Evolutionary conservation across 768 basidiomycete genomes (phyloP).

Genomic region (Lactarius akahatsu): DNA sequence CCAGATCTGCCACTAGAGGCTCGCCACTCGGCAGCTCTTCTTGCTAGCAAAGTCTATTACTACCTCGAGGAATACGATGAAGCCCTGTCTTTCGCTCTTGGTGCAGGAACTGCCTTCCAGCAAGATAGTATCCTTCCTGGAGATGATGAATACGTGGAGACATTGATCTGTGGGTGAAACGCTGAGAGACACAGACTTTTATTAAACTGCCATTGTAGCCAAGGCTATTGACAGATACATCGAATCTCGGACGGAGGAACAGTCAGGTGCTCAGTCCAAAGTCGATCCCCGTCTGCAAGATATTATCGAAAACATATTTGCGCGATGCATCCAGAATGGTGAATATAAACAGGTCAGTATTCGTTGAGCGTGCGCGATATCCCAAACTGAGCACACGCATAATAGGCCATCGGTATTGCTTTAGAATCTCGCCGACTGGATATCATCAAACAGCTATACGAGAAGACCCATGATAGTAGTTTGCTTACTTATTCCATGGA

Average conservation of each 20-base stretch:
- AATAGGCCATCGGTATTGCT: slow-evolving; percentile 90
- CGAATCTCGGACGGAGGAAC: slow-evolving; percentile 58
- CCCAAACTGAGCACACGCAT: slow-evolving; percentile 17
- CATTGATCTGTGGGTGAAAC: slow-evolving; percentile 77
- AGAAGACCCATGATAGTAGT: slow-evolving; percentile 68
- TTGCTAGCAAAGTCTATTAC: slow-evolving; percentile 98
- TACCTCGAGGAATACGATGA: slow-evolving; percentile 95
- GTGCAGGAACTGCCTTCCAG: slow-evolving; percentile 85
- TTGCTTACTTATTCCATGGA: slow-evolving; percentile 91
- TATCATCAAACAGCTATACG: slow-evolving; percentile 75
- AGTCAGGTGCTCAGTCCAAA: slow-evolving; percentile 48
- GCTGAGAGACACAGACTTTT: neutral
- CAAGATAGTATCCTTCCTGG: slow-evolving; percentile 60
- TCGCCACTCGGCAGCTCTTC: slow-evolving; percentile 80
- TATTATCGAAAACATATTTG: slow-evolving; percentile 89
- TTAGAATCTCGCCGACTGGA: slow-evolving; percentile 89
- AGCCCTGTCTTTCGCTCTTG: slow-evolving; percentile 91
- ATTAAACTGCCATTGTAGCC: slow-evolving; percentile 47
- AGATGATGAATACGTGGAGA: slow-evolving; percentile 89
- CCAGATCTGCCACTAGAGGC: slow-evolving; percentile 70
- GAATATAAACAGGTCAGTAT: slow-evolving; percentile 82
- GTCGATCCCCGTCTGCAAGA: slow-evolving; percentile 77
- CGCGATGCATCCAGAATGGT: slow-evolving; percentile 79
- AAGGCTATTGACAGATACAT: slow-evolving; percentile 97
- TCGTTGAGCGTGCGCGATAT: neutral